Percentiles rank a stretch among this genome's conserved stretches.
These are phyloP conservation scores for apple (Malus domestica) DNA, from an alignment of 306 rosid species.

Conservation along the genomic window DNA sequence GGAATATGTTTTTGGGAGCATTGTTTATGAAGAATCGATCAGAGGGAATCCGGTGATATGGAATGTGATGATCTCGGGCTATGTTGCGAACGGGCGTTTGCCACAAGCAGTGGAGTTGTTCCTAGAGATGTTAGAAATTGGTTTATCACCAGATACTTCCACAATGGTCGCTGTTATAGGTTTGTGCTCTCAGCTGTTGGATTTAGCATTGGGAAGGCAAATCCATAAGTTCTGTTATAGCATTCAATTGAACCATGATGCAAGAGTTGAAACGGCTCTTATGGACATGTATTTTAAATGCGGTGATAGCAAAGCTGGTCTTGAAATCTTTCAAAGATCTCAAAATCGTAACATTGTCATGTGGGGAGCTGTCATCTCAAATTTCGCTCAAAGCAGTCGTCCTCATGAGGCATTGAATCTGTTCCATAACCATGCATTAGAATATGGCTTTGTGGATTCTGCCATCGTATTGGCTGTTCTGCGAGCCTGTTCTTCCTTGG, in stretches of 20 bases:
- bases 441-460: constrained; percentile 19
- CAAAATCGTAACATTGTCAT: constrained; percentile 13
- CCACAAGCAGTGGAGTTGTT: constrained; percentile 18
- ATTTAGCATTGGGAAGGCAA: constrained; percentile 31
- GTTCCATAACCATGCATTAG: constrained; percentile 9
- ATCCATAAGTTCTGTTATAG: constrained; percentile 20
- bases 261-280: constrained; percentile 38
- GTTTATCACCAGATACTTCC: constrained; percentile 24
- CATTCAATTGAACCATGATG: constrained; percentile 14
- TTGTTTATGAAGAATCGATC: constrained; percentile 2
- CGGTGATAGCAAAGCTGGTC: constrained; percentile 15
- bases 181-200: constrained; percentile 25
- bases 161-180: constrained; percentile 28
- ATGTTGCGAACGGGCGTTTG: constrained; percentile 22
- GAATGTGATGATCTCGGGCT: constrained; percentile 40
- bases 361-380: constrained; percentile 29
- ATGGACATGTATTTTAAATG: constrained; percentile 34
- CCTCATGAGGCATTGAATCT: constrained; percentile 24
- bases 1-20: constrained; percentile 12
- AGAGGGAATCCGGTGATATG: constrained; percentile 27
- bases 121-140: constrained; percentile 20
- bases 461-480: constrained; percentile 28
- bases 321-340: constrained; percentile 21
- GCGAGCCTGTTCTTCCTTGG: constrained; percentile 35
- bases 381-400: constrained; percentile 15